Evolutionary conservation across 306 rosid genomes (phyloP).

Genomic region (Pyrus pyrifolia): DNA sequence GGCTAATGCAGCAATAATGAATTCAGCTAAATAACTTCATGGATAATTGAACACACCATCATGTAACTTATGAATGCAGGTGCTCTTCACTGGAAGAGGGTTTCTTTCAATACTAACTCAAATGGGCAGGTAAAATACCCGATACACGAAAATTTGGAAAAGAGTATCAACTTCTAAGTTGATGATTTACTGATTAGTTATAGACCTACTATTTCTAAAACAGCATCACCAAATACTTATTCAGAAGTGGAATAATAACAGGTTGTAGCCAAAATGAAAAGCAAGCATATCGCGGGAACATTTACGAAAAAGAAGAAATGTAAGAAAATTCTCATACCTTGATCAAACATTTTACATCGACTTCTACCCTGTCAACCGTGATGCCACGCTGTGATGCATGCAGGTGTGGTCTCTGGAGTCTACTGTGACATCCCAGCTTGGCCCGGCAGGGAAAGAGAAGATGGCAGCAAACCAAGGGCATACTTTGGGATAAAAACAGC

Average conservation of each 20-base stretch:
- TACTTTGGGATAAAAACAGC: conserved; percentile 74
- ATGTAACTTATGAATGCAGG: conserved; percentile 48
- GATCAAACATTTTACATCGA: conserved; percentile 4
- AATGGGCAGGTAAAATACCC: conserved; percentile 65
- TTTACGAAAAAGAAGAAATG: conserved; percentile 86
- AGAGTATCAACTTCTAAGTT: background rate
- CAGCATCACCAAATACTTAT: conserved; percentile 2
- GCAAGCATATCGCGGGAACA: conserved; percentile 87
- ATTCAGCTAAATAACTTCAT: background rate
- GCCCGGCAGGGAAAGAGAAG: conserved; percentile 65
- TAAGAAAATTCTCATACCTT: conserved; percentile 38
- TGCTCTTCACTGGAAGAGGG: conserved; percentile 91
- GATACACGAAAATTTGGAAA: background rate
- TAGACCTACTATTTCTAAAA: background rate
- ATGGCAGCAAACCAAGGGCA: conserved; percentile 37
- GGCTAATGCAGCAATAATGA: background rate
- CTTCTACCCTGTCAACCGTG: conserved; percentile 4
- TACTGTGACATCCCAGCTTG: conserved; percentile 55
- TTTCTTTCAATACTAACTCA: conserved; percentile 72
- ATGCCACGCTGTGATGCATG: conserved; percentile 41
- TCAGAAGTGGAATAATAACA: conserved; percentile 32
- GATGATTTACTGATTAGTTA: background rate
- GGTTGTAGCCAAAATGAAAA: conserved; percentile 89
- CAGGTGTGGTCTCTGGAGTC: conserved; percentile 75
- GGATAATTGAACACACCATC: conserved; percentile 6